These are phyloP conservation scores for Eudorina sp. DNA, from an alignment of 139 green algal species.

Conservation along the genomic window DNA sequence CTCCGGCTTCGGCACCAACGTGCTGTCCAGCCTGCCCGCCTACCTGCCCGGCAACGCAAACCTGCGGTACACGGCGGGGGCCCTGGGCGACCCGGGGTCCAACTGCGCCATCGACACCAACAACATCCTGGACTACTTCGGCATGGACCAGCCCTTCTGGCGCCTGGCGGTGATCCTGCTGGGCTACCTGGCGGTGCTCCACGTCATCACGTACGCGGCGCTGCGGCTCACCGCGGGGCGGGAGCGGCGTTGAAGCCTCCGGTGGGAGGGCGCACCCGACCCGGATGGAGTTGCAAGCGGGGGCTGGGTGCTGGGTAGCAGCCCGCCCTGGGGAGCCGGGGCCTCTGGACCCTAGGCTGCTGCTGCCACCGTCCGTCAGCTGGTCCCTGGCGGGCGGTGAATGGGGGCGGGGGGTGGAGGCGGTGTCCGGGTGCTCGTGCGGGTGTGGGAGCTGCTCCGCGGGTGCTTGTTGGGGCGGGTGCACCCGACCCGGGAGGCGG, in stretches of 20 bases:
- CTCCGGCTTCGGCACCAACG: conserved; percentile 49
- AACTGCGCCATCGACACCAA: conserved; percentile 50
- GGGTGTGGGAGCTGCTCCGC: too few species aligned
- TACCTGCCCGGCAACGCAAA: conserved; percentile 53
- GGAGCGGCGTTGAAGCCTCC: conserved; percentile 27
- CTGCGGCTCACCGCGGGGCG: conserved; percentile 44
- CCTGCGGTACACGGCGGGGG: not conserved
- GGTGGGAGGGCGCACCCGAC: too few species aligned
- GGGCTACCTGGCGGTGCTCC: conserved; percentile 56
- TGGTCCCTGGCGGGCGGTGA: too few species aligned
- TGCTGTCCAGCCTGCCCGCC: conserved; percentile 41
- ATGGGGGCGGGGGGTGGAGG: too few species aligned
- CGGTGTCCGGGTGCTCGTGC: too few species aligned
- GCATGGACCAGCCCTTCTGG: conserved; percentile 38
- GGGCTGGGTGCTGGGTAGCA: not conserved
- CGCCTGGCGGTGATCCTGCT: conserved; percentile 42
- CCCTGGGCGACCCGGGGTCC: conserved; percentile 24
- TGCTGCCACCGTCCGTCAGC: too few species aligned
- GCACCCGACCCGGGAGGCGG: too few species aligned
- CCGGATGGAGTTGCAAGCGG: not conserved
- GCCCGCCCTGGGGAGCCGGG: too few species aligned
- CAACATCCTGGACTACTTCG: conserved; percentile 54
- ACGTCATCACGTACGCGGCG: conserved; percentile 41
- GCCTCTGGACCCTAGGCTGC: too few species aligned
- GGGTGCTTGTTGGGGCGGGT: too few species aligned